phyloP scores from a whole-genome alignment of 257 asterid genomes.

The Nicotiana sylvestris region DNA sequence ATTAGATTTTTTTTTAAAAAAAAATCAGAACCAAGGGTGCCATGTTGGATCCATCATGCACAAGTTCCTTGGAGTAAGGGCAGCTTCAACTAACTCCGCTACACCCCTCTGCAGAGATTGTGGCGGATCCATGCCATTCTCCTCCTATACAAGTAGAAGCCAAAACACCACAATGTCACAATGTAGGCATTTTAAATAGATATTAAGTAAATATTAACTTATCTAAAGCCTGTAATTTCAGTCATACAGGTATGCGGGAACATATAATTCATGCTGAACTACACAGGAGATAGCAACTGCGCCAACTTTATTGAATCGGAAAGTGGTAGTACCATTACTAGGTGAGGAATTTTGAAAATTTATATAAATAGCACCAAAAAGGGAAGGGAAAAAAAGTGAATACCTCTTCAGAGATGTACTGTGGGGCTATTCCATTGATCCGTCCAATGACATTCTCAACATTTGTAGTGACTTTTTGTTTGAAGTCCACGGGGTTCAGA shows the following conservation, averaged over 20 bases:
- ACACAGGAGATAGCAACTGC: background rate
- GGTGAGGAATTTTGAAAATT: background rate
- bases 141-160: conserved; percentile 48
- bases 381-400: background rate
- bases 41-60: conserved; percentile 99
- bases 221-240: background rate
- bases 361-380: background rate
- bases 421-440: conserved; percentile 83
- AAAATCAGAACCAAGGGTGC: conserved; percentile 89
- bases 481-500: conserved; percentile 79
- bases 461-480: conserved; percentile 69
- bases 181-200: background rate
- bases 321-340: background rate
- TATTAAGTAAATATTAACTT: background rate
- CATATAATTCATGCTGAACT: background rate
- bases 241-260: background rate
- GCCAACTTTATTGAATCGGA: background rate
- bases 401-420: conserved; percentile 92
- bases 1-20: background rate
- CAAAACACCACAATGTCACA: background rate
- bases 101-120: conserved; percentile 97
- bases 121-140: conserved; percentile 83
- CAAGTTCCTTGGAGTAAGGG: conserved; percentile 85
- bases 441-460: conserved; percentile 83
- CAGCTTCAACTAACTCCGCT: conserved; percentile 90